Evolutionary conservation across 1,284 basidiomycete genomes (phyloP).

Genomic region (Neonothopanus nambi): DNA sequence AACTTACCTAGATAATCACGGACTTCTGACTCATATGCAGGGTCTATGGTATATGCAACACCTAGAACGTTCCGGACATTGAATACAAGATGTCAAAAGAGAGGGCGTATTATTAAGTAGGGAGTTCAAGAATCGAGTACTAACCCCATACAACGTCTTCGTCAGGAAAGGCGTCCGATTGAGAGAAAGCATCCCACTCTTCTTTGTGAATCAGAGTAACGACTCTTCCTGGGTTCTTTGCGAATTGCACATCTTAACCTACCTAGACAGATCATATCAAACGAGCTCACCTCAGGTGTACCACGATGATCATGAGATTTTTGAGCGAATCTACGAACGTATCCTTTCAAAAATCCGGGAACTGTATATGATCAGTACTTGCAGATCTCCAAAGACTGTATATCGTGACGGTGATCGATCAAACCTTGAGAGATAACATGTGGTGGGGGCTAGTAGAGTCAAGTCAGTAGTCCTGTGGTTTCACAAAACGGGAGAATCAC

Average conservation of each 20-base stretch:
- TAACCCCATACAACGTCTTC: constrained; percentile 84
- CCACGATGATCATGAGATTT: constrained; percentile 86
- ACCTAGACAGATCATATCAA: background rate
- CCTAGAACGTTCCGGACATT: constrained; percentile 38
- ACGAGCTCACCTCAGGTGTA: constrained; percentile 62
- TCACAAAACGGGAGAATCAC: constrained; percentile 32
- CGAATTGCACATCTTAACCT: background rate
- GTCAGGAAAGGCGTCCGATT: constrained; percentile 69
- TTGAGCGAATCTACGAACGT: constrained; percentile 85
- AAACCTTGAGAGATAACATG: constrained; percentile 62
- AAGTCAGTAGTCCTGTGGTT: constrained; percentile 5
- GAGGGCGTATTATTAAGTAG: too few relatives aligned
- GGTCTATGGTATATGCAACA: constrained; percentile 83
- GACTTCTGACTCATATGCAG: constrained; percentile 70
- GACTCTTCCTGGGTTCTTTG: constrained; percentile 77
- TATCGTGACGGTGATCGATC: constrained; percentile 1
- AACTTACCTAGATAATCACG: constrained; percentile 74
- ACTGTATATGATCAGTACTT: constrained; percentile 48
- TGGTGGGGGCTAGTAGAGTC: constrained; percentile 61
- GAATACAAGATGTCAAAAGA: too few relatives aligned
- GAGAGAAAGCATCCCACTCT: constrained; percentile 78
- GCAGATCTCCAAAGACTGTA: background rate
- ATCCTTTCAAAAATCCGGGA: constrained; percentile 83
- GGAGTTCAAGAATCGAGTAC: too few relatives aligned
- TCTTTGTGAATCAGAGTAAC: constrained; percentile 85